Conservation (phyloP, 1,284 basidiomycete genomes). For the Puccinia horiana region DNA sequence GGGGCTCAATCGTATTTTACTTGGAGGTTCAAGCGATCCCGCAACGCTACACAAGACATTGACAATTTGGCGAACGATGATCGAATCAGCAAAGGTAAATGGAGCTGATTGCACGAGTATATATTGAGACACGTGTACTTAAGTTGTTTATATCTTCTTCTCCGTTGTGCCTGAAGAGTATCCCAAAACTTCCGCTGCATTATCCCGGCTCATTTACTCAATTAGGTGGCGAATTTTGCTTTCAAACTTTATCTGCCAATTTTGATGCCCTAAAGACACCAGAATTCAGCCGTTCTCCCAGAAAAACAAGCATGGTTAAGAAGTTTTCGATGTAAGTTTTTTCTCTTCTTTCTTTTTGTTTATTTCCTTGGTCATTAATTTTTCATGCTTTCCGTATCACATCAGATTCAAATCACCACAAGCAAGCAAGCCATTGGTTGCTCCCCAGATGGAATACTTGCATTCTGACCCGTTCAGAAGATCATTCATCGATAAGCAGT, state of each 20-base stretch:
- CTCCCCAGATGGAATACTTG: not conserved
- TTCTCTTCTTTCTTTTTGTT: not conserved
- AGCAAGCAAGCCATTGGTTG: not conserved
- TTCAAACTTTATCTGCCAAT: constrained; percentile 6
- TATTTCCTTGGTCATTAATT: not conserved
- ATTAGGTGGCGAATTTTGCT: constrained; percentile 43
- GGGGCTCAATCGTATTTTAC: constrained; percentile 18
- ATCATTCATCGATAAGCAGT: not conserved
- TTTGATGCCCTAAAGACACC: not conserved
- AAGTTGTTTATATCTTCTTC: not conserved
- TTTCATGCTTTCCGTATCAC: not conserved
- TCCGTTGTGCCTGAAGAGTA: constrained; percentile 6
- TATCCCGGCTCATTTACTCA: constrained; percentile 38
- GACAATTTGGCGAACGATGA: constrained; percentile 24
- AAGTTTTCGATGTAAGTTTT: not conserved
- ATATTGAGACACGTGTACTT: too few species aligned
- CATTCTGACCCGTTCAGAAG: constrained; percentile 18
- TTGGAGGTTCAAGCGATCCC: constrained; percentile 18
- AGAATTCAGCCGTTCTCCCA: not conserved
- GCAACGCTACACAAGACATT: not conserved
- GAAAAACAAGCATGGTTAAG: not conserved
- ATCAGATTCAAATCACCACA: not conserved
- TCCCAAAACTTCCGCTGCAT: constrained; percentile 17
- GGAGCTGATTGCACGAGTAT: too few species aligned
- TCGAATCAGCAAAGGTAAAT: not conserved